A percentile compares a stretch with the other conserved stretches of the same genome.
Conservation (phyloP, 2,329 filamentous ascomycete genomes). For the Elsinoe australis region DNA sequence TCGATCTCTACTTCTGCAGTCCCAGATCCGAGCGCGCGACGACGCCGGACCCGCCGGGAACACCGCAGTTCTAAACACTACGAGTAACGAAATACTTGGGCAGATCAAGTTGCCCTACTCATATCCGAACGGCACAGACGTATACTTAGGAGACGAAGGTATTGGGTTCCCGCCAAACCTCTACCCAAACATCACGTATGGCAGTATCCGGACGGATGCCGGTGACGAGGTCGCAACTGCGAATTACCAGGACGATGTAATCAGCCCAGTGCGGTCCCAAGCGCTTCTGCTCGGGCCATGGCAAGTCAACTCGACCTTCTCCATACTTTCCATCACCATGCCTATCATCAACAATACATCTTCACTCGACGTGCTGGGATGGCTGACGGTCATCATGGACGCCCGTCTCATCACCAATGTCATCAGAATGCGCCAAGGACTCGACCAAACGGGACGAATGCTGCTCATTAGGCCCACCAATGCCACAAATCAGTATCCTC, state of each 20-base stretch:
- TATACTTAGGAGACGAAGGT: conserved; percentile 52
- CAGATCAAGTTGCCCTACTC: conserved; percentile 57
- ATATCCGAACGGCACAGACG: conserved; percentile 49
- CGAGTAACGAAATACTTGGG: conserved; percentile 30
- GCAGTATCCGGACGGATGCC: conserved; percentile 29
- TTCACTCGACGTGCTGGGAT: conserved; percentile 61
- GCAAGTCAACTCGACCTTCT: conserved; percentile 62
- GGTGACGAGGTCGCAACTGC: conserved; percentile 34
- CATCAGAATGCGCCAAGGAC: conserved; percentile 56
- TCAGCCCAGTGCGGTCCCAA: conserved; percentile 37
- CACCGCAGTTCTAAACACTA: conserved; percentile 57
- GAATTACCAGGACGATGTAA: conserved; percentile 35
- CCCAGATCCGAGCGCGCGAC: conserved; percentile 64
- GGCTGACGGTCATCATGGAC: conserved; percentile 72
- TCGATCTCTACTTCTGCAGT: conserved; percentile 56
- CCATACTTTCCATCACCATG: conserved; percentile 71
- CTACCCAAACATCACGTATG: conserved; percentile 72
- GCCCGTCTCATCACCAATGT: conserved; percentile 57
- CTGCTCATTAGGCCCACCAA: conserved; percentile 62
- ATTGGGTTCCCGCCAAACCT: conserved; percentile 64
- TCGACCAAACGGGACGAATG: conserved; percentile 62
- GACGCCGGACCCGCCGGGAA: conserved; percentile 45
- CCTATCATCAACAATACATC: conserved; percentile 64
- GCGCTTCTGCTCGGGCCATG: conserved; percentile 72
- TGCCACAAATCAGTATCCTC: conserved; percentile 50